Conservation (phyloP, 352 stramenopile species). For the Globisporangium ultimum region DNA sequence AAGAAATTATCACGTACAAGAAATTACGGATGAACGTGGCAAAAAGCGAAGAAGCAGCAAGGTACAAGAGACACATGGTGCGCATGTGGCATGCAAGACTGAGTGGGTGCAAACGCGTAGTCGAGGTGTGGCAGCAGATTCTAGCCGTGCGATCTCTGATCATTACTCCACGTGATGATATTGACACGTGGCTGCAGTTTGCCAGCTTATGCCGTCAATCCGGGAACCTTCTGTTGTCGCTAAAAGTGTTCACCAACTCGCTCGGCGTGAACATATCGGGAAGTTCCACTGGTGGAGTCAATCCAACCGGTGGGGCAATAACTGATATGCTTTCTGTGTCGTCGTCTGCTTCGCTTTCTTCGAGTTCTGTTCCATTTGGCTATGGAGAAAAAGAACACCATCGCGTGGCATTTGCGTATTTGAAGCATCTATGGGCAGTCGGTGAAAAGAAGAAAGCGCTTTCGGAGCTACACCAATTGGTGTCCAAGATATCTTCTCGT, state of each 20-base stretch:
- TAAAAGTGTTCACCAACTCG: constrained; percentile 85
- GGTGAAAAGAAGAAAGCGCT: constrained; percentile 88
- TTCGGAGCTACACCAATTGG: constrained; percentile 79
- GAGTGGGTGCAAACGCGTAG: constrained; percentile 89
- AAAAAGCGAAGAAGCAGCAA: constrained; percentile 69
- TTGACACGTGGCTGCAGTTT: constrained; percentile 91
- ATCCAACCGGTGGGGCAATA: constrained; percentile 16
- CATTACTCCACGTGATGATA: constrained; percentile 80
- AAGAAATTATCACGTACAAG: constrained; percentile 97
- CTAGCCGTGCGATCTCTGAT: constrained; percentile 92
- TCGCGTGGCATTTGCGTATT: constrained; percentile 92
- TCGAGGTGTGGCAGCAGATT: constrained; percentile 92
- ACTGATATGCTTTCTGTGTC: constrained; percentile 54
- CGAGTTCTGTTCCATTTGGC: constrained; percentile 41
- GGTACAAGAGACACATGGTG: constrained; percentile 81
- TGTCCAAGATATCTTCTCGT: constrained; percentile 68
- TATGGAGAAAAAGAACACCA: constrained; percentile 90
- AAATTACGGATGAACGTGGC: constrained; percentile 73
- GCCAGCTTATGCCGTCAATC: constrained; percentile 90
- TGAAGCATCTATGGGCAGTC: constrained; percentile 94
- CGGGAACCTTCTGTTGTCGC: constrained; percentile 77
- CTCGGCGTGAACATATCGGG: constrained; percentile 52
- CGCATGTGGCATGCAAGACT: constrained; percentile 84
- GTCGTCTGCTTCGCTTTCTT: constrained; percentile 42
- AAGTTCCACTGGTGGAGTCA: constrained; percentile 4